phyloP scores from a whole-genome alignment of 2,329 filamentous ascomycete genomes.

The Claviceps pazoutovae region DNA sequence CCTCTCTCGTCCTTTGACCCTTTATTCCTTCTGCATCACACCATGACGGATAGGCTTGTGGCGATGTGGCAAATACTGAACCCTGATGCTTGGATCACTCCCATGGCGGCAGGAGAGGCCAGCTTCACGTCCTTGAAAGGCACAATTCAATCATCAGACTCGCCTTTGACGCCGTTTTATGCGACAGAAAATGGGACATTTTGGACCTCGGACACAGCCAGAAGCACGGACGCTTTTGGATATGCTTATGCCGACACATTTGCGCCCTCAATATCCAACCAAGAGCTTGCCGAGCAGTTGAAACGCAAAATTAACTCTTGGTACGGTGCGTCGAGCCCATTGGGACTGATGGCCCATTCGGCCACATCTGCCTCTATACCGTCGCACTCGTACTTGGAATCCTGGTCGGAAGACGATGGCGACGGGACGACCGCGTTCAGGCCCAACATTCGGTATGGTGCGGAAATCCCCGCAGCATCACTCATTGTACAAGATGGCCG shows the following conservation, averaged over 20 bases:
- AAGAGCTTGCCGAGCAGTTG: slow-evolving; percentile 19
- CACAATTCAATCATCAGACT: slow-evolving; percentile 38
- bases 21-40: slow-evolving; percentile 64
- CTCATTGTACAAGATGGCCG: slow-evolving; percentile 23
- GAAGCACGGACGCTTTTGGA: slow-evolving; percentile 47
- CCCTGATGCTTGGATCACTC: slow-evolving; percentile 50
- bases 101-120: slow-evolving; percentile 37
- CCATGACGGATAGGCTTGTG: slow-evolving; percentile 60
- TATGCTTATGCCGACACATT: slow-evolving; percentile 60
- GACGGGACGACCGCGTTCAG: not conserved
- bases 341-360: slow-evolving; percentile 9
- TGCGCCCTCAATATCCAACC: slow-evolving; percentile 10
- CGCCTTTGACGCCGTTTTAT: slow-evolving; percentile 55
- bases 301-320: slow-evolving; percentile 37
- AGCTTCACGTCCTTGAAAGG: slow-evolving; percentile 48
- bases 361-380: not conserved
- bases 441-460: slow-evolving; percentile 15
- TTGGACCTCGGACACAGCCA: slow-evolving; percentile 52
- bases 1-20: slow-evolving; percentile 68
- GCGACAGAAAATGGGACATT: slow-evolving; percentile 41
- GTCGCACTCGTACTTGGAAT: not conserved
- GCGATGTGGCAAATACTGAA: slow-evolving; percentile 67
- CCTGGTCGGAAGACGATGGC: not conserved
- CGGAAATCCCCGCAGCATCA: slow-evolving; percentile 11
- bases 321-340: slow-evolving; percentile 21